A percentile compares a stretch with the other conserved stretches of the same genome.
Conservation (phyloP, 257 asterid genomes). For the Eustoma russellianum region DNA sequence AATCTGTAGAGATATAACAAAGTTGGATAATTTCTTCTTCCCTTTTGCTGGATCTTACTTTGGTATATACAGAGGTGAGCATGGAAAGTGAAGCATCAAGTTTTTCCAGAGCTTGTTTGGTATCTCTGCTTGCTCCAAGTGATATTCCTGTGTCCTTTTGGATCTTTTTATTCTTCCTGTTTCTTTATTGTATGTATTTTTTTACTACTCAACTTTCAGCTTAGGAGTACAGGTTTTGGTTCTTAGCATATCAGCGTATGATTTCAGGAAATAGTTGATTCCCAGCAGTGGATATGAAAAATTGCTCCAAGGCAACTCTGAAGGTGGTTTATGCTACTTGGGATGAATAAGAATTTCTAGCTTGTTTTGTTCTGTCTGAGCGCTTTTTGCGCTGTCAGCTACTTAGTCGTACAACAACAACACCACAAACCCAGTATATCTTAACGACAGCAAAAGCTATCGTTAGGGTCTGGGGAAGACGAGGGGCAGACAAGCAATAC, state of each 20-base stretch:
- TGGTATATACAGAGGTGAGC: conserved; percentile 1
- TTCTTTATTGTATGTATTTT: conserved; percentile 6
- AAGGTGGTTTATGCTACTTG: background rate
- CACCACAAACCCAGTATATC: too few species aligned
- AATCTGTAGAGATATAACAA: conserved; percentile 4
- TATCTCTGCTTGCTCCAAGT: conserved; percentile 6
- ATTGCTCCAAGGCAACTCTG: too few species aligned
- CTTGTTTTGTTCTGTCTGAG: background rate
- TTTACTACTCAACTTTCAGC: conserved; percentile 4
- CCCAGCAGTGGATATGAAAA: too few species aligned
- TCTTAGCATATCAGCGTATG: background rate
- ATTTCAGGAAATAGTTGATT: conserved; percentile 1
- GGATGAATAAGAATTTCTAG: background rate
- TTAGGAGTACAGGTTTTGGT: conserved; percentile 9
- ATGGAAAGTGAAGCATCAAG: background rate
- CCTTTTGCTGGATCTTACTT: background rate
- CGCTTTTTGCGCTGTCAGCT: too few species aligned
- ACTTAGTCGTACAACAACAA: too few species aligned
- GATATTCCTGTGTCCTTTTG: conserved; percentile 1
- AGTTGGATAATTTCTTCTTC: background rate
- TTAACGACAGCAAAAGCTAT: too few species aligned
- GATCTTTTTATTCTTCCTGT: conserved; percentile 5
- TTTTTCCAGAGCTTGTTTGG: conserved; percentile 2
- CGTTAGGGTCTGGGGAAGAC: too few species aligned
- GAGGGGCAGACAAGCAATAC: too few species aligned